phyloP scores from a whole-genome alignment of 2,329 filamentous ascomycete genomes.

The Cordyceps javanica region DNA sequence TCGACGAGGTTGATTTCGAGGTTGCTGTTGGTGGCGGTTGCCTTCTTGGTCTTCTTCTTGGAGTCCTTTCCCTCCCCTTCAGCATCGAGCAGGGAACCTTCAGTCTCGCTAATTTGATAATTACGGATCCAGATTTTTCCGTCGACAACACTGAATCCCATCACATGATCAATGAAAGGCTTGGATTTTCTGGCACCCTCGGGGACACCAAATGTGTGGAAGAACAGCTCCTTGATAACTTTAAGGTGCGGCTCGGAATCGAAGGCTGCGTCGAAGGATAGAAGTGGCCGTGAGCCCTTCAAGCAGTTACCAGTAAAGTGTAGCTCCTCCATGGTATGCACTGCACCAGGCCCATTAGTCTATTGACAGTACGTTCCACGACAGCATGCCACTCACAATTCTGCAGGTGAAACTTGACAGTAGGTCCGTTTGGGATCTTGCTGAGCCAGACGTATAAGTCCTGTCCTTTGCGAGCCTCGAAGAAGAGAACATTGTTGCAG shows the following conservation, averaged over 20 bases:
- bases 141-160: constrained; percentile 84
- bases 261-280: constrained; percentile 88
- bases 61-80: constrained; percentile 40
- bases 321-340: constrained; percentile 95
- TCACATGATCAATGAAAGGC: constrained; percentile 92
- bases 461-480: constrained; percentile 89
- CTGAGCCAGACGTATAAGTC: constrained; percentile 93
- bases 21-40: constrained; percentile 60
- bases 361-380: neutral
- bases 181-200: constrained; percentile 84
- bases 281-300: constrained; percentile 83
- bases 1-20: constrained; percentile 82
- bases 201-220: constrained; percentile 87
- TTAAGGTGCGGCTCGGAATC: constrained; percentile 72
- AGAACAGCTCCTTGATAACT: constrained; percentile 83
- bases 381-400: constrained; percentile 47
- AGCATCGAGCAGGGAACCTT: constrained; percentile 45
- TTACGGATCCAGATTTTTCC: constrained; percentile 95
- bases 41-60: constrained; percentile 28
- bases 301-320: constrained; percentile 96
- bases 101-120: constrained; percentile 86
- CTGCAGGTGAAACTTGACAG: constrained; percentile 66
- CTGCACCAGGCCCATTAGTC: constrained; percentile 33
- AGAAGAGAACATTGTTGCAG: constrained; percentile 91
- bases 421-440: constrained; percentile 70